phyloP scores from a whole-genome alignment of 768 basidiomycete genomes.

The Cubamyces sp. region DNA sequence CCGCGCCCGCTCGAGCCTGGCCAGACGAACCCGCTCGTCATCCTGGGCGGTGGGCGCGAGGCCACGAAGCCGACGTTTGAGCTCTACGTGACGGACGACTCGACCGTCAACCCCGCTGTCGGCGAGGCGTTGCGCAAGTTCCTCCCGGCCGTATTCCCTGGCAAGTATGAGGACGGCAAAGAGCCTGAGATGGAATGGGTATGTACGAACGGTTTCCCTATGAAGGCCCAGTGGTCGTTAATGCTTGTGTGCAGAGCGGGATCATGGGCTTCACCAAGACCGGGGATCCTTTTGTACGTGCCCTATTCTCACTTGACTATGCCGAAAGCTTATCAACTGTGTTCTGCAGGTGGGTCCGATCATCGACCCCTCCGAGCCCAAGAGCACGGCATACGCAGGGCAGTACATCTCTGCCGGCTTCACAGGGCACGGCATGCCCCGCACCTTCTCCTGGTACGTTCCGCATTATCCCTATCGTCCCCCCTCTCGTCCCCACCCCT shows the following conservation, averaged over 20 bases:
- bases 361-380: slow-evolving; percentile 32
- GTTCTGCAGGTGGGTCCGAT: slow-evolving; percentile 64
- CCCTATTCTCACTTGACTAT: not conserved
- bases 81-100: slow-evolving; percentile 61
- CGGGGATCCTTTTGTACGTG: slow-evolving; percentile 70
- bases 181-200: slow-evolving; percentile 86
- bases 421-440: slow-evolving; percentile 81
- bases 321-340: not conserved
- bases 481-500: not conserved
- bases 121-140: slow-evolving; percentile 58
- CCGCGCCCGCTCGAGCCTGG: slow-evolving; percentile 53
- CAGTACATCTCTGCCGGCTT: slow-evolving; percentile 79
- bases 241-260: slow-evolving; percentile 58
- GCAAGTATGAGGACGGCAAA: slow-evolving; percentile 48
- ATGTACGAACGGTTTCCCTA: slow-evolving; percentile 25
- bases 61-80: slow-evolving; percentile 49
- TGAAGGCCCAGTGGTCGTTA: not conserved
- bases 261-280: slow-evolving; percentile 77
- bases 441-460: slow-evolving; percentile 68
- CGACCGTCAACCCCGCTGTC: slow-evolving; percentile 49
- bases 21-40: slow-evolving; percentile 56
- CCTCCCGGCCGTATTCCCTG: slow-evolving; percentile 60
- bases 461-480: not conserved
- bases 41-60: slow-evolving; percentile 73
- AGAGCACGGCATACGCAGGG: slow-evolving; percentile 44